phyloP scores from a whole-genome alignment of 768 basidiomycete species.

The Podaxis mareebaensis region DNA sequence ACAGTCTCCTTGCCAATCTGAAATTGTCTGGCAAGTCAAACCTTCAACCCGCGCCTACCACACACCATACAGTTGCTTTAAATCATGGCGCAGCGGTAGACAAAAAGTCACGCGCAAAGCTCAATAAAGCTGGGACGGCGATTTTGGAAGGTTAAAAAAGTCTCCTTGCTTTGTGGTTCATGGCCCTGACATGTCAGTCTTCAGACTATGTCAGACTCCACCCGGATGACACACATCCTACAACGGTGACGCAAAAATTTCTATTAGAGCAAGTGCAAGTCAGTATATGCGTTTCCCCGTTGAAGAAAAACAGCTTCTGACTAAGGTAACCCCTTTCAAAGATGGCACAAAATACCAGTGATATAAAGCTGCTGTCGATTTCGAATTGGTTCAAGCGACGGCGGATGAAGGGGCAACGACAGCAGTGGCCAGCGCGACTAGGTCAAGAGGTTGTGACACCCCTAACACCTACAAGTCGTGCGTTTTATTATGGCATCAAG shows the following conservation, averaged over 20 bases:
- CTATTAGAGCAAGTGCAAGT: conserved; percentile 3
- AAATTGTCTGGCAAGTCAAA: neutral
- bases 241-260: neutral
- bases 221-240: conserved; percentile 10
- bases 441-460: neutral
- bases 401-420: neutral
- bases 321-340: neutral
- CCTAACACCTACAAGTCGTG: neutral
- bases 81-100: neutral
- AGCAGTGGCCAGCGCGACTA: neutral
- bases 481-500: neutral
- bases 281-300: neutral
- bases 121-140: neutral
- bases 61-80: neutral
- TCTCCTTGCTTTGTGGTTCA: neutral
- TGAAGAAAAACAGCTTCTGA: neutral
- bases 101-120: neutral
- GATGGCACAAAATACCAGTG: neutral
- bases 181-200: neutral
- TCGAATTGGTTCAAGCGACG: conserved; percentile 9
- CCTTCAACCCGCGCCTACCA: neutral
- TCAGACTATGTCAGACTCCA: conserved; percentile 9
- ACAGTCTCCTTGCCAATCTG: neutral
- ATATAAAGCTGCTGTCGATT: neutral
- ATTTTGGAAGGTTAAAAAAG: neutral